Base-by-base conservation (phyloP, 441 rosid species). In the Macaranga tanarius region DNA sequence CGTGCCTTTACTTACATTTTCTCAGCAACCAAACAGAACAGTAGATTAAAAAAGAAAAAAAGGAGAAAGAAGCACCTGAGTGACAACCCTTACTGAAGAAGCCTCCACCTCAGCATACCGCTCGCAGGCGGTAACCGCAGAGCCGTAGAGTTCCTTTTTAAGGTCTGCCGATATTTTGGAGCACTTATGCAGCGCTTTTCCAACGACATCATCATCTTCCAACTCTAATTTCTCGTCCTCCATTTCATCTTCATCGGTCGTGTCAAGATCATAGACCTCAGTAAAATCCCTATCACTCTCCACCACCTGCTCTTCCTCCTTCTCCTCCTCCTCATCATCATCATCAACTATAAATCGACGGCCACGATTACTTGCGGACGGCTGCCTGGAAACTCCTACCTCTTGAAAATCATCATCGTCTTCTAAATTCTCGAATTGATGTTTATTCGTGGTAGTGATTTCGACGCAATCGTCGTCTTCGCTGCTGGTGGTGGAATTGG, bases 91-190 rank as follows among this genome's bases (percentile, higher is more conserved):
- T 26, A 85, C 91, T 1, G 97, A 83, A 71, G 97, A 87, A 80
- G 92, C 76, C 73, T 91, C 98, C 31, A 95, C 95, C 84, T 92
- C 95, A 3, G 98, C 81, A 70, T 92, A 95, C 17, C 89, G 86
- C 10, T 91, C 95, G 68, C 93, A 90, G 9, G 90, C 77, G 22
- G 89, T 73, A 47, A 73, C 85, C 7, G 92, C 80, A 31, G 91
- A 84, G 66, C 99, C 98, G 63, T 89, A 92, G 12, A 95, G 84
- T 83, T 88, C 95, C 71, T 81, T 85, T 77, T 89, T 85, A 44
- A 95, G 84, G 76, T 89, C 97, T 31, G 83, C 77, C 2, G 99
- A 92, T 77, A 89, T 95, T 71, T 86, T 91, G 2, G 93, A 86
- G 76, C 98, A 95, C 79, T 89, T 92, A 70, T 89, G 96, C 79